Evolutionary conservation across 116 monocot genomes (phyloP), one percentile per base, ranked within the genome.

Genomic region (Zostera marina): DNA sequence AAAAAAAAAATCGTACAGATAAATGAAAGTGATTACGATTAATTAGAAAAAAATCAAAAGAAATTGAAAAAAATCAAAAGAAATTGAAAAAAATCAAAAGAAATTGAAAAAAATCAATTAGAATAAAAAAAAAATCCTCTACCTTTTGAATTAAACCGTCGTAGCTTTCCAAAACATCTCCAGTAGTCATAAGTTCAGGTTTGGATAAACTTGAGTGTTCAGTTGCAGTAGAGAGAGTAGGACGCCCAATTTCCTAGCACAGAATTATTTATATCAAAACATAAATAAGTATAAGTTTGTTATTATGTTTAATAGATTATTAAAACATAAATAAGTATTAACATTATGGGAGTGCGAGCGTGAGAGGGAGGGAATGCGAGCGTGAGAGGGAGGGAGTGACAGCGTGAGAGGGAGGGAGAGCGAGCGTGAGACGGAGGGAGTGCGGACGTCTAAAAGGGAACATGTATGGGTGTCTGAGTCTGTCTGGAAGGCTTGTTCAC

Each of bases 121-220:
- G 8, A 8, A 5, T 16, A 24, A 12, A 8, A 0, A 56, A 20
- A 15, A 41, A 0, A 11, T 59, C 9, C 59, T 41, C 41, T 67
- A 96, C 98, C 86, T 79, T 98, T 60, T 83, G 83, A 23, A 78
- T 69, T 47, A 98, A 53, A 15, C 71, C 64, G 63, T 81, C 86
- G 60, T 86, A 98, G 44, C 76, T 89, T 16, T 98, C 90, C 63
- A 98, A 64, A 4, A 75, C 86, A 63, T 98, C 98, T 7, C 82
- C 80, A n/a, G 83, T 81, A 52, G 68, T 79, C 63, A 80, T 67
- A 42, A 72, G 20, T 60, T 98, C 90, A 13, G 80, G 70, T 46
- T 75, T 55, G 7, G 62, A 23, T 15, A 73, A 22, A 49, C 70
- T 68, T 8, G 70, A 19, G 1, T 68, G 76, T 22, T 96, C 89